Evolutionary conservation across 2,329 filamentous ascomycete genomes (phyloP).

Genomic region (Metarhizium guizhouense): DNA sequence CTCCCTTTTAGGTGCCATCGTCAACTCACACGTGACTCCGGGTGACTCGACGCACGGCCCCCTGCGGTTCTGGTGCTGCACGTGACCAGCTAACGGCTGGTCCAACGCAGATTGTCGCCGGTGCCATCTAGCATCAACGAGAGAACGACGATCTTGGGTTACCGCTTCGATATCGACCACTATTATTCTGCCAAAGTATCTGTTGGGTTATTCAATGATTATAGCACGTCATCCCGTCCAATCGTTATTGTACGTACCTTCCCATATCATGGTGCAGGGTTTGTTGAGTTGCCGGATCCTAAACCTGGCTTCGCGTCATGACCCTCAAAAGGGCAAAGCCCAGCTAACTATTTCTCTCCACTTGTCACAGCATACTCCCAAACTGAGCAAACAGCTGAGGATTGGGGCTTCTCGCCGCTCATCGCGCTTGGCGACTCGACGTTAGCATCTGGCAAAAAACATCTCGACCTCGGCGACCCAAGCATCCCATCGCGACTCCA

Average conservation of each 20-base stretch:
- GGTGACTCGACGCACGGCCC: background rate
- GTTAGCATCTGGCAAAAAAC: background rate
- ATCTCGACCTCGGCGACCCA: conserved; percentile 1
- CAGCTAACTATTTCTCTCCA: conserved; percentile 5
- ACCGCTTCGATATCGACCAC: conserved; percentile 24
- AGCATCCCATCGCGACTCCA: conserved; percentile 5
- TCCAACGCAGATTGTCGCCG: conserved; percentile 10
- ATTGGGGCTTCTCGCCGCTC: background rate
- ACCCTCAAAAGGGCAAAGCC: background rate
- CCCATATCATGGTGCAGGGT: background rate
- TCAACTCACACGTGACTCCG: background rate
- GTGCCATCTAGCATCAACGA: conserved; percentile 6
- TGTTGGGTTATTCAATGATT: conserved; percentile 27
- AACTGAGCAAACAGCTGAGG: background rate
- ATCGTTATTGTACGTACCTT: conserved; percentile 23
- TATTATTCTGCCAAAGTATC: conserved; percentile 30
- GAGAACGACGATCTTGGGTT: conserved; percentile 8
- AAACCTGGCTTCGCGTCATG: conserved; percentile 5
- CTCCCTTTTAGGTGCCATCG: too few relatives aligned
- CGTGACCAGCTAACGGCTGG: background rate
- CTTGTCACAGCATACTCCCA: conserved; percentile 2
- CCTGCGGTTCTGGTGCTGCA: background rate
- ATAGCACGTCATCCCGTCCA: conserved; percentile 21
- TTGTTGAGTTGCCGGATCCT: conserved; percentile 4
- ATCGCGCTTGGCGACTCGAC: background rate